A percentile compares a stretch with the other conserved stretches of the same genome.
Conservation (phyloP, 2,329 filamentous ascomycete species). For the Penicillium sp. region DNA sequence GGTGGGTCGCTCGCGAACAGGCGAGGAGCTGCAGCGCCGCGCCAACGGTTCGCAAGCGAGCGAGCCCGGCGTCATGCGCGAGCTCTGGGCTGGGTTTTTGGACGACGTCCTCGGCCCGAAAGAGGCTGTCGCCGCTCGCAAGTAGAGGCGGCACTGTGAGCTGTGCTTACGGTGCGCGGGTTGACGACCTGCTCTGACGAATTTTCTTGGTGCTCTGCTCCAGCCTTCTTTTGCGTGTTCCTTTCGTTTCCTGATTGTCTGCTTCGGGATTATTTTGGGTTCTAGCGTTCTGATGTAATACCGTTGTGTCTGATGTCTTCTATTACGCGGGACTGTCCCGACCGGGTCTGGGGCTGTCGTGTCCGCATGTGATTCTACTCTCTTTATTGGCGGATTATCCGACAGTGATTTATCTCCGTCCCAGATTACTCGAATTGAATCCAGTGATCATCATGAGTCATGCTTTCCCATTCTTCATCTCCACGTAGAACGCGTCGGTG, state of each 20-base stretch:
- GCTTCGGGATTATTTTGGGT: constrained; percentile 4
- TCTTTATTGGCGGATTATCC: too few relatives aligned
- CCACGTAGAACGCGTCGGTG: too few relatives aligned
- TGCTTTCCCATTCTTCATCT: too few relatives aligned
- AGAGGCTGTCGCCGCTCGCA: constrained; percentile 16
- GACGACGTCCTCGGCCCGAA: constrained; percentile 41
- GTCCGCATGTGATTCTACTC: too few relatives aligned
- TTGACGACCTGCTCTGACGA: constrained; percentile 10
- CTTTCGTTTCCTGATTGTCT: background rate
- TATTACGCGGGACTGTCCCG: background rate
- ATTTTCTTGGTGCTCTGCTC: constrained; percentile 10
- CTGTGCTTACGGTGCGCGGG: background rate
- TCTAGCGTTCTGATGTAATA: constrained; percentile 25
- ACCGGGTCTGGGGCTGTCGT: too few relatives aligned
- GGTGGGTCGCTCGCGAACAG: constrained; percentile 42
- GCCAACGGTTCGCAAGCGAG: constrained; percentile 29
- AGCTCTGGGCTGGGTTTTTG: constrained; percentile 38
- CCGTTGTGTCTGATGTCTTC: too few relatives aligned
- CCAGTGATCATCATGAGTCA: too few relatives aligned
- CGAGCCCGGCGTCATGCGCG: constrained; percentile 31
- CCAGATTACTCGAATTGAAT: too few relatives aligned
- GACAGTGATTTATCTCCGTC: too few relatives aligned
- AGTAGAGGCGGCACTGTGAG: constrained; percentile 10
- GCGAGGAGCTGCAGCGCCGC: constrained; percentile 36
- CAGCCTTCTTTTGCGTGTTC: constrained; percentile 1